Percentiles rank a stretch among this genome's conserved stretches.
Evolutionary conservation across 257 asterid species (phyloP).

Genomic region (Perilla frutescens): DNA sequence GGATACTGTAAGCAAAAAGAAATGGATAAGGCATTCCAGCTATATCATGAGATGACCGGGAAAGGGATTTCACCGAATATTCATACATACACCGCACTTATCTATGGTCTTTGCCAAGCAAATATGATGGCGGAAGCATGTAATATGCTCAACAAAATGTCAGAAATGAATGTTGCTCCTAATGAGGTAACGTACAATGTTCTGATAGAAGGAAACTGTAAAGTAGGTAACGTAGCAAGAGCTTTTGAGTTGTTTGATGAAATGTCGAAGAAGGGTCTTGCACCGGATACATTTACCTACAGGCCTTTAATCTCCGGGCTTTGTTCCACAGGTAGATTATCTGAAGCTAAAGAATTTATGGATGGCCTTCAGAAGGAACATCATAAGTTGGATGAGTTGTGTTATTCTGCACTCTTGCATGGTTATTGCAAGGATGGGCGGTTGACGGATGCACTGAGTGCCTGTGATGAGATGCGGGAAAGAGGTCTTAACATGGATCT

Average conservation of each 20-base stretch:
- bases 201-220: constrained; percentile 80
- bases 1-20: constrained; percentile 74
- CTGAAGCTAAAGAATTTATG: constrained; percentile 69
- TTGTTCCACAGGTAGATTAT: constrained; percentile 62
- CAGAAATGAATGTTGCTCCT: constrained; percentile 59
- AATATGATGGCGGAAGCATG: constrained; percentile 70
- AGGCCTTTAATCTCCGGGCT: constrained; percentile 76
- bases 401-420: constrained; percentile 77
- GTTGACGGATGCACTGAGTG: constrained; percentile 63
- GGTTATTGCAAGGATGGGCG: constrained; percentile 75
- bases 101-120: constrained; percentile 69
- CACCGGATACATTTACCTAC: constrained; percentile 82
- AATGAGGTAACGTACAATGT: constrained; percentile 84
- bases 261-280: constrained; percentile 70
- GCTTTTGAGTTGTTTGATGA: constrained; percentile 80
- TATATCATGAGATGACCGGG: constrained; percentile 82
- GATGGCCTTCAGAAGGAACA: constrained; percentile 58
- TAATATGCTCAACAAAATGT: constrained; percentile 58
- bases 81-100: constrained; percentile 70
- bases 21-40: constrained; percentile 64
- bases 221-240: constrained; percentile 51
- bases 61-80: constrained; percentile 82
- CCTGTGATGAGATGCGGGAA: constrained; percentile 57
- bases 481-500: constrained; percentile 75
- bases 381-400: constrained; percentile 66